Conservation (phyloP, 208 protist species). For the Acanthamoeba polyphaga region DNA sequence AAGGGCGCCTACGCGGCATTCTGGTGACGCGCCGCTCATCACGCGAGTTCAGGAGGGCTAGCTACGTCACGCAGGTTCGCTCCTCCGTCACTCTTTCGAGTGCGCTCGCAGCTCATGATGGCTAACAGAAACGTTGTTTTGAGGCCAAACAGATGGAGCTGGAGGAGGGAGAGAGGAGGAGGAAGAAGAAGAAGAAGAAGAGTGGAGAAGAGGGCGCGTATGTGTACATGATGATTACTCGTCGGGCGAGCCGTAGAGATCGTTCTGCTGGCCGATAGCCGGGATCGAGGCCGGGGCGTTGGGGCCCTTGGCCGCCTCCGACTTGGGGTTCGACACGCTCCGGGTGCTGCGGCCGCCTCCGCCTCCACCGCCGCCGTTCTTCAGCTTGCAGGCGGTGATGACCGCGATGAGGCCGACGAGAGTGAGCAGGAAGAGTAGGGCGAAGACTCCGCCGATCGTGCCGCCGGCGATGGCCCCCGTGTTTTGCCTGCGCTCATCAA, state of each 20-base stretch:
- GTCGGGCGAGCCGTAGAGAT: conserved; percentile 21
- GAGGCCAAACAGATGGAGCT: background rate
- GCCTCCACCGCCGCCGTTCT: background rate
- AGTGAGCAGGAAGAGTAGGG: conserved; percentile 13
- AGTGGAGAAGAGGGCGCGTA: background rate
- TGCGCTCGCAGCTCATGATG: too few relatives aligned
- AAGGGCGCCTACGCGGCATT: conserved; percentile 25
- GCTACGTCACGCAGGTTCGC: too few relatives aligned
- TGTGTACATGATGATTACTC: background rate
- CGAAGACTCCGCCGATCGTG: conserved; percentile 26
- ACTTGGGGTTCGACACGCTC: background rate
- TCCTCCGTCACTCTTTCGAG: too few relatives aligned
- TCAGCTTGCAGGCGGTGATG: conserved; percentile 9
- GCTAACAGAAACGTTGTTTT: too few relatives aligned
- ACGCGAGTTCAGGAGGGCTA: background rate
- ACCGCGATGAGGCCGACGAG: conserved; percentile 20
- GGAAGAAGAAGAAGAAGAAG: background rate
- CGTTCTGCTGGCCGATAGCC: background rate
- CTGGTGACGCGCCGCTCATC: background rate
- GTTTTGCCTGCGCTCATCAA: background rate
- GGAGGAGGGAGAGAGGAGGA: background rate
- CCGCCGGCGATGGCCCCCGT: conserved; percentile 46
- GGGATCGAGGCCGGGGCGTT: background rate
- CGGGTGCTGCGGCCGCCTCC: background rate
- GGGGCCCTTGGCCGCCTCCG: background rate